Evolutionary conservation across 1,139 yeast genomes (phyloP).

Genomic region (Zygoascus sp.): DNA sequence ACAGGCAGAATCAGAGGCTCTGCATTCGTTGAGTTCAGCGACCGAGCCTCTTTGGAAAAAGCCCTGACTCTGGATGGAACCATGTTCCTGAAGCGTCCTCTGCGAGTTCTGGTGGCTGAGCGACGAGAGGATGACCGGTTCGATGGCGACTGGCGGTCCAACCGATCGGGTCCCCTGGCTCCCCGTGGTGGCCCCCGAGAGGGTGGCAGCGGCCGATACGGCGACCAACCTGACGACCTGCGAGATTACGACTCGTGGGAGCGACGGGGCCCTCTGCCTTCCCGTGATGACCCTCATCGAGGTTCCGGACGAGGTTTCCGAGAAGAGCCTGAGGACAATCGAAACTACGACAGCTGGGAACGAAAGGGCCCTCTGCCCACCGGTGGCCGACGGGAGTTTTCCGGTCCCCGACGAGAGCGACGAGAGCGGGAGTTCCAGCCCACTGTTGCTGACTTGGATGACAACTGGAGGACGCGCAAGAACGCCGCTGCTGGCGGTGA

Average conservation of each 20-base stretch:
- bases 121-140: constrained; percentile 48
- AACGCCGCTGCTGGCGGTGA: constrained; percentile 1
- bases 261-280: constrained; percentile 36
- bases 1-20: constrained; percentile 68
- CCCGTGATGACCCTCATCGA: constrained; percentile 16
- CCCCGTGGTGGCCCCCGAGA: constrained; percentile 21
- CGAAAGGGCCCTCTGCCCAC: constrained; percentile 34
- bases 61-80: constrained; percentile 68
- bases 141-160: constrained; percentile 61
- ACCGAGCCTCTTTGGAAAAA: constrained; percentile 66
- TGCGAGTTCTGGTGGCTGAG: constrained; percentile 86
- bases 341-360: constrained; percentile 35
- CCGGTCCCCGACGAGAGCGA: constrained; percentile 22
- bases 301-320: constrained; percentile 16
- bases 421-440: constrained; percentile 15
- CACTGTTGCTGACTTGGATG: constrained; percentile 15
- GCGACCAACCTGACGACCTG: constrained; percentile 15
- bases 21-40: constrained; percentile 79
- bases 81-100: constrained; percentile 62
- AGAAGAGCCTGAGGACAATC: constrained; percentile 26
- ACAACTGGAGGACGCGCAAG: constrained; percentile 19
- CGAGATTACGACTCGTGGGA: constrained; percentile 40
- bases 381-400: constrained; percentile 15
- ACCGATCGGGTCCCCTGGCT: constrained; percentile 32
- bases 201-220: constrained; percentile 17